Conservation (phyloP, 2,329 filamentous ascomycete species). For the Alternaria sp. region DNA sequence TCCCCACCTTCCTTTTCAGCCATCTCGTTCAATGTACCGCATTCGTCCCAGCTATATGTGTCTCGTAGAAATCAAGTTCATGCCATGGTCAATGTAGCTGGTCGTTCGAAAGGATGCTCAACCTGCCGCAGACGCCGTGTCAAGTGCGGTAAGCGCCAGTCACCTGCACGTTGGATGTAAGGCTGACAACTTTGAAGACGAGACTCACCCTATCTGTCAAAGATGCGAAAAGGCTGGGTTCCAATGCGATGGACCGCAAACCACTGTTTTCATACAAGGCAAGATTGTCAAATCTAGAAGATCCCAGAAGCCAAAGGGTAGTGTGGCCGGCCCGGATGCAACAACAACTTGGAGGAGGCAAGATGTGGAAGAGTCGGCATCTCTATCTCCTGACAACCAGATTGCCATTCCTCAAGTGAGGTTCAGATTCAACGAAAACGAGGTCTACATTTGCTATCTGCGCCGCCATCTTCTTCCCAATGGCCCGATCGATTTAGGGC, state of each 20-base stretch:
- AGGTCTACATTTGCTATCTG: slow-evolving; percentile 39
- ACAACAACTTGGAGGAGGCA: slow-evolving; percentile 4
- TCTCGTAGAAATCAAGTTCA: neutral
- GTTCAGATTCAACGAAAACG: slow-evolving; percentile 24
- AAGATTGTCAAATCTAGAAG: slow-evolving; percentile 41
- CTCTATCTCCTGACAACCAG: neutral
- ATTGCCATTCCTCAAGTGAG: neutral
- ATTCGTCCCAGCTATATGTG: neutral
- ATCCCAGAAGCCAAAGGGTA: slow-evolving; percentile 9
- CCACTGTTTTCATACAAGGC: slow-evolving; percentile 35
- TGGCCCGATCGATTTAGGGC: slow-evolving; percentile 32
- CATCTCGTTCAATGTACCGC: slow-evolving; percentile 10
- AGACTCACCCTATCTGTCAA: slow-evolving; percentile 36
- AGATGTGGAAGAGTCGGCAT: neutral
- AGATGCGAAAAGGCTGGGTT: slow-evolving; percentile 36
- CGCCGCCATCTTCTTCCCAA: slow-evolving; percentile 30
- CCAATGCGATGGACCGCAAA: slow-evolving; percentile 37
- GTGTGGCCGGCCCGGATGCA: too few species aligned
- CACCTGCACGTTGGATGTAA: neutral
- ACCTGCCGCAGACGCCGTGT: slow-evolving; percentile 41
- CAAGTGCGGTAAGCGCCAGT: slow-evolving; percentile 42
- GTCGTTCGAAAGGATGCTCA: slow-evolving; percentile 44
- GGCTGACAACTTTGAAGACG: slow-evolving; percentile 30
- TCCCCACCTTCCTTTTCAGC: slow-evolving; percentile 2
- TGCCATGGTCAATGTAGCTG: slow-evolving; percentile 44